phyloP scores from a whole-genome alignment of 352 stramenopile genomes.

The Pythium sukuiense region DNA sequence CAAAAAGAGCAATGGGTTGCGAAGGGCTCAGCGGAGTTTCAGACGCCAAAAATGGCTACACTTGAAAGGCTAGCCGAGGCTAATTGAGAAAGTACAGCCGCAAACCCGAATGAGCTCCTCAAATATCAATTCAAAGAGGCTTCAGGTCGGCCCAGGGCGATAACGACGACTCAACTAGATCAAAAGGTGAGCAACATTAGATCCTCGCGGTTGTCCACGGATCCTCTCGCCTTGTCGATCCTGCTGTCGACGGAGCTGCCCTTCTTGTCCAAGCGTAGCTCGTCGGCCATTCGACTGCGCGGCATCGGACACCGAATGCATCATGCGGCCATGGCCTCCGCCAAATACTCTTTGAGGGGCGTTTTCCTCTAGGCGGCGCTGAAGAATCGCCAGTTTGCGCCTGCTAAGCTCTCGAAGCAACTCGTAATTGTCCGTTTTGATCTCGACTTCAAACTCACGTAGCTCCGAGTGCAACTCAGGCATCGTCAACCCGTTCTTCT shows the following conservation, averaged over 20 bases:
- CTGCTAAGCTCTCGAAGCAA: slow-evolving; percentile 8
- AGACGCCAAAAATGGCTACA: not conserved
- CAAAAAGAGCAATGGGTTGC: not conserved
- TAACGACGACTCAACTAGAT: not conserved
- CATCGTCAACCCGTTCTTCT: not conserved
- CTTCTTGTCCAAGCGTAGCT: not conserved
- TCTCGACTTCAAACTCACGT: slow-evolving; percentile 2
- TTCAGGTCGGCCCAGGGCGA: no score
- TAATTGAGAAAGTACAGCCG: not conserved
- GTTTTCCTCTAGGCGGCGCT: not conserved
- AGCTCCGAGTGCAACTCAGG: not conserved
- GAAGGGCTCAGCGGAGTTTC: not conserved
- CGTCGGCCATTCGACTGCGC: not conserved
- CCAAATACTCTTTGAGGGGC: not conserved
- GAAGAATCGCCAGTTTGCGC: slow-evolving; percentile 9
- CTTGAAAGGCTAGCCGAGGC: not conserved
- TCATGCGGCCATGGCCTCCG: not conserved
- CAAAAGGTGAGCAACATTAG: not conserved
- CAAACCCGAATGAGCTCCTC: no score
- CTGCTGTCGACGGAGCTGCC: not conserved
- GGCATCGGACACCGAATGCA: slow-evolving; percentile 9
- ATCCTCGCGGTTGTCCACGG: not conserved
- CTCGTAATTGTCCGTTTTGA: slow-evolving; percentile 3
- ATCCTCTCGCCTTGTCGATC: not conserved
- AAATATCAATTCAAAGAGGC: no score